Conservation (phyloP, 2,329 filamentous ascomycete genomes). For the Gaeumannomyces tritici region DNA sequence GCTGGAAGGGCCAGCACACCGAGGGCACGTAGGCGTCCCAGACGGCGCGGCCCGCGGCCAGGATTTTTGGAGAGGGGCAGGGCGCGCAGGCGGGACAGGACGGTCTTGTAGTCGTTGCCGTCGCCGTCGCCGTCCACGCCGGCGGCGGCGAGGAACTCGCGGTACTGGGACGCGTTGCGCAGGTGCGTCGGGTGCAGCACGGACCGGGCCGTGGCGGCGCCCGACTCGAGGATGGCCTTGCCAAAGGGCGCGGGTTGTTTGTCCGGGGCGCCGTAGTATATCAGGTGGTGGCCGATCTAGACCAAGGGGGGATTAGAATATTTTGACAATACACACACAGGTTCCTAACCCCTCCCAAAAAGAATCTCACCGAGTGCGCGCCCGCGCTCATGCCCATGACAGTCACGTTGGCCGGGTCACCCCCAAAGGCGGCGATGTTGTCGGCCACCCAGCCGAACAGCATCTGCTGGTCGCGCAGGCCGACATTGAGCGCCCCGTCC, state of each 20-base stretch:
- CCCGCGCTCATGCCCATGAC: slow-evolving; percentile 54
- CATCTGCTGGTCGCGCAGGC: slow-evolving; percentile 51
- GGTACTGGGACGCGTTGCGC: slow-evolving; percentile 45
- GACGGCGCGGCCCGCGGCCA: slow-evolving; percentile 30
- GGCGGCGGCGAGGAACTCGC: slow-evolving; percentile 41
- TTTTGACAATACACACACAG: not conserved
- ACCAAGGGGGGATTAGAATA: slow-evolving; percentile 6
- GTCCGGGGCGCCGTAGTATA: slow-evolving; percentile 30
- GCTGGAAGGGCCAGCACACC: slow-evolving; percentile 57
- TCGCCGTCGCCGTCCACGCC: slow-evolving; percentile 7
- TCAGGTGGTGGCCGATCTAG: slow-evolving; percentile 59
- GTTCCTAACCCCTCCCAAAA: slow-evolving; percentile 2
- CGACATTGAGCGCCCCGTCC: slow-evolving; percentile 52
- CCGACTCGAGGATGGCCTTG: slow-evolving; percentile 47
- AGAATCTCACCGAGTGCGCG: slow-evolving; percentile 50
- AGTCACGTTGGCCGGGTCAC: slow-evolving; percentile 47
- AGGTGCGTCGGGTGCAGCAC: slow-evolving; percentile 44
- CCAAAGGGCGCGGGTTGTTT: slow-evolving; percentile 35
- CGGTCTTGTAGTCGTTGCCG: too few species aligned
- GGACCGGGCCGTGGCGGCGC: slow-evolving; percentile 43
- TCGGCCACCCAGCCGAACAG: slow-evolving; percentile 50
- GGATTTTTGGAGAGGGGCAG: slow-evolving; percentile 27
- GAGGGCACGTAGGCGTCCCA: slow-evolving; percentile 31
- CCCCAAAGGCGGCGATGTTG: slow-evolving; percentile 52
- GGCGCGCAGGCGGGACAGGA: slow-evolving; percentile 41